These are phyloP conservation scores for Linum usitatissimum DNA, from an alignment of 345 rosid species.

Conservation along the genomic window DNA sequence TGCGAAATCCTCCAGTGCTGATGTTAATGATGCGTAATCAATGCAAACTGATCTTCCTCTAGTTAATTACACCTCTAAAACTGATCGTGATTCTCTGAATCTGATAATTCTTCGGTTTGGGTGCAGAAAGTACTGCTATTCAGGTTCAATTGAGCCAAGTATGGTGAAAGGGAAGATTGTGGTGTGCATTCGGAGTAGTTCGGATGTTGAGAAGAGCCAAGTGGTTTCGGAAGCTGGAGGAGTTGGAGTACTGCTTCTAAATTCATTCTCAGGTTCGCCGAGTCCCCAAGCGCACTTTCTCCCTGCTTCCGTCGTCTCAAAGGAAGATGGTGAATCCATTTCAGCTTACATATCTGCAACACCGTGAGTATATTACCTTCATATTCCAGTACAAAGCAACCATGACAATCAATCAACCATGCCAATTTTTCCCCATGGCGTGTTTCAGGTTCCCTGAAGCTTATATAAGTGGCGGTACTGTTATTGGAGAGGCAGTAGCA, in stretches of 20 bases:
- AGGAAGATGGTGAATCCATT: conserved; percentile 12
- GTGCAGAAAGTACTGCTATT: background rate
- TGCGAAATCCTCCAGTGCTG: conserved; percentile 12
- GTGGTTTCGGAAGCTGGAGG: conserved; percentile 16
- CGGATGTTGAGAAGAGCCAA: background rate
- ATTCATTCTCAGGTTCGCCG: background rate
- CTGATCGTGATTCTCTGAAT: background rate
- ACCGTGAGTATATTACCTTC: background rate
- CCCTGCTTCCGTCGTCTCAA: conserved; percentile 10
- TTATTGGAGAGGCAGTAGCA: background rate
- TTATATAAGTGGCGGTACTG: background rate
- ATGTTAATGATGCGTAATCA: conserved; percentile 8
- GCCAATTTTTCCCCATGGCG: no score
- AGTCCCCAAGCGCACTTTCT: background rate
- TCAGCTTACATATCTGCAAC: conserved; percentile 7
- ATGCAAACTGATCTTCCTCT: background rate
- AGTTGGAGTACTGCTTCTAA: conserved; percentile 13
- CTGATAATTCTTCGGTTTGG: background rate
- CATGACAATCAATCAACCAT: no score
- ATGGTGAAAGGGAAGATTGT: conserved; percentile 16
- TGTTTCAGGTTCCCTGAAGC: background rate
- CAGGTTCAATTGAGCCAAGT: conserved; percentile 6
- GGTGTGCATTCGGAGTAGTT: conserved; percentile 2
- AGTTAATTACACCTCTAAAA: background rate
- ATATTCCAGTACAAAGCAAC: background rate